Evolutionary conservation across 352 stramenopile species (phyloP), one percentile per base, ranked within the genome.

Genomic region (Peronosclerospora sorghi): DNA sequence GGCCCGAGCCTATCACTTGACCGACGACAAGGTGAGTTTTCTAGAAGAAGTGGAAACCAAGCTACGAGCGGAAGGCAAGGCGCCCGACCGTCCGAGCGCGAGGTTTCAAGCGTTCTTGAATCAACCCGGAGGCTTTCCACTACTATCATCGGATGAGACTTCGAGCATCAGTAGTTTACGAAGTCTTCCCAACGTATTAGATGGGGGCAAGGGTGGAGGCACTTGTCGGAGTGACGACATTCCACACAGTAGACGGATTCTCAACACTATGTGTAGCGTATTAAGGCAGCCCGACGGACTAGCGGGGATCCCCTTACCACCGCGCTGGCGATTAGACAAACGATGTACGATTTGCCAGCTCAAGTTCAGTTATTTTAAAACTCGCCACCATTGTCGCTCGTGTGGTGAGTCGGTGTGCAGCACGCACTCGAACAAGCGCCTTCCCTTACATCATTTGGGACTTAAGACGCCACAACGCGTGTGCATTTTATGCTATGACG

Each of bases 331-430:
- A 20, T 52, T 85, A 35, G 72, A 83, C 40, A 83, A 75, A 42
- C 62, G 67, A 14, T 95, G 83, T 59, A 79, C 86, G 45, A 78
- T 87, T 32, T 95, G 83, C 46, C 63, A 82, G 45, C 54, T 77
- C 32, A 87, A 85, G 53, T 95, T 95, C 51, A 87, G 57, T 26
- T 82, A 94, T 60, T 78, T 95, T 24, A 84, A 81, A 58, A 72
- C 68, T 30, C 73, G 80, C 7, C 83, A 95, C 53, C 83, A 95
- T 56, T 95, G 83, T 54, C 76, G 83, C 50, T 86, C 82, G 51
- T 95, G 83, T 51, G 83, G 83, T 9, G 54, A 84, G 40, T 87
- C 84, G 1, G 82, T 94, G 9, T 95, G 83, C 60, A 75, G 59
- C 21, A 83, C 69, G 18, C 84, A 92, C 57, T 89, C 73, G 30